These are phyloP conservation scores for Leavenworthia alabamica DNA, from an alignment of 345 rosid species.

Conservation along the genomic window DNA sequence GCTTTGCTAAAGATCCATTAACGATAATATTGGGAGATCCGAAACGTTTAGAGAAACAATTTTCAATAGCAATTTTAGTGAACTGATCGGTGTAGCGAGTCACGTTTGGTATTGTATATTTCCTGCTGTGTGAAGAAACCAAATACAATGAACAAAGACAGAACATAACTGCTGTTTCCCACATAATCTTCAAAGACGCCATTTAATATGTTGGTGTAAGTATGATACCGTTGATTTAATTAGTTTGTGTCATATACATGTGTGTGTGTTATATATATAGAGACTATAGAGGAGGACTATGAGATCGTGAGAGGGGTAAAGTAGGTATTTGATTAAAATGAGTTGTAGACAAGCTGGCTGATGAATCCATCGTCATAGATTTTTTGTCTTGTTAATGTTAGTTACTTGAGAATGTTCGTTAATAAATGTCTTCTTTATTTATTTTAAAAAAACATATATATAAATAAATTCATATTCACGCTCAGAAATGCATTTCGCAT, in stretches of 20 bases:
- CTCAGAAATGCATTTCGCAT: background rate
- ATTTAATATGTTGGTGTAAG: conserved; percentile 35
- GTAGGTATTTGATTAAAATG: background rate
- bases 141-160: conserved; percentile 33
- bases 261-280: background rate
- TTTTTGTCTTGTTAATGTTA: conserved; percentile 20
- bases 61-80: conserved; percentile 39
- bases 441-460: background rate
- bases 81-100: conserved; percentile 60
- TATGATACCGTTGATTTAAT: background rate
- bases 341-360: conserved; percentile 31
- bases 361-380: conserved; percentile 3
- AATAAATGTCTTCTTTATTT: conserved; percentile 9
- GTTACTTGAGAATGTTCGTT: conserved; percentile 20
- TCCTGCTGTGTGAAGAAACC: conserved; percentile 56
- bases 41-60: conserved; percentile 39
- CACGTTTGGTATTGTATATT: conserved; percentile 49
- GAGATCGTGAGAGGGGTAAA: conserved; percentile 3
- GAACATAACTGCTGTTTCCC: conserved; percentile 23
- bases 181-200: conserved; percentile 8
- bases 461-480: background rate
- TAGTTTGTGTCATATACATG: background rate
- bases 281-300: background rate
- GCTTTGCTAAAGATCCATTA: conserved; percentile 53
- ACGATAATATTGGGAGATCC: conserved; percentile 54